Percentiles rank a stretch among this genome's conserved stretches.
Conservation (phyloP, 352 stramenopile species). For the Ophiocytium majus region DNA sequence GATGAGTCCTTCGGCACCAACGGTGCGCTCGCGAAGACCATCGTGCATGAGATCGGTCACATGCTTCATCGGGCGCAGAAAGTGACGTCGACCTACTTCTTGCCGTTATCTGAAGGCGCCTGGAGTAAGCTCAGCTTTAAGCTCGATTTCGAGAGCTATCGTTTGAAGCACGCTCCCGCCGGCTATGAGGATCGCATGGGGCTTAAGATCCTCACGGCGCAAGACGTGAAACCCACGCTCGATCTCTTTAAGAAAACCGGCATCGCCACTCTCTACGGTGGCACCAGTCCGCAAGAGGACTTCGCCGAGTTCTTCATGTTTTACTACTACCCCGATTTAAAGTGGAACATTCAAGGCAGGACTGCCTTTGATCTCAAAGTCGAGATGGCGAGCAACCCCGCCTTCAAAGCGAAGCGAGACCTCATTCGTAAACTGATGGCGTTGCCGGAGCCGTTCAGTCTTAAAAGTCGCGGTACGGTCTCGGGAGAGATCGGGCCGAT, state of each 20-base stretch:
- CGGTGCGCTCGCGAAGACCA: slow-evolving; percentile 1
- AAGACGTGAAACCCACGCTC: neutral
- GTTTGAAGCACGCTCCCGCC: neutral
- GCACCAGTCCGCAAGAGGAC: neutral
- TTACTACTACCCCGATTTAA: neutral
- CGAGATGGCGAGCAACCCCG: neutral
- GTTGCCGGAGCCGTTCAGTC: slow-evolving; percentile 1
- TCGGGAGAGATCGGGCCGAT: slow-evolving; percentile 9
- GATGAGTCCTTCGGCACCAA: neutral
- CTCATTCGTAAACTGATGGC: slow-evolving; percentile 4
- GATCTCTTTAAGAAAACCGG: slow-evolving; percentile 6
- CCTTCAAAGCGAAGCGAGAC: slow-evolving; percentile 11
- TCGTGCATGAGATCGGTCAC: slow-evolving; percentile 2
- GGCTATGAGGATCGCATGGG: neutral
- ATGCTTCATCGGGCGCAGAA: neutral
- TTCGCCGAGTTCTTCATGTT: slow-evolving; percentile 10
- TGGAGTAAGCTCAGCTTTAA: slow-evolving; percentile 15
- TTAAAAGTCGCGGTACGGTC: neutral
- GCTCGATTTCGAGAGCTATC: neutral
- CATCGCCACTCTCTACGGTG: slow-evolving; percentile 1
- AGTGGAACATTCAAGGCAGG: neutral
- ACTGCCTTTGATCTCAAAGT: neutral
- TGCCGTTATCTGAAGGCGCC: neutral
- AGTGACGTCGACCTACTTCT: slow-evolving; percentile 6
- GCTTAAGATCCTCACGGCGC: neutral